Evolutionary conservation across 108 stramenopile genomes (phyloP), one percentile per base, ranked within the genome.

Genomic region (Hondaea fermentalgiana): DNA sequence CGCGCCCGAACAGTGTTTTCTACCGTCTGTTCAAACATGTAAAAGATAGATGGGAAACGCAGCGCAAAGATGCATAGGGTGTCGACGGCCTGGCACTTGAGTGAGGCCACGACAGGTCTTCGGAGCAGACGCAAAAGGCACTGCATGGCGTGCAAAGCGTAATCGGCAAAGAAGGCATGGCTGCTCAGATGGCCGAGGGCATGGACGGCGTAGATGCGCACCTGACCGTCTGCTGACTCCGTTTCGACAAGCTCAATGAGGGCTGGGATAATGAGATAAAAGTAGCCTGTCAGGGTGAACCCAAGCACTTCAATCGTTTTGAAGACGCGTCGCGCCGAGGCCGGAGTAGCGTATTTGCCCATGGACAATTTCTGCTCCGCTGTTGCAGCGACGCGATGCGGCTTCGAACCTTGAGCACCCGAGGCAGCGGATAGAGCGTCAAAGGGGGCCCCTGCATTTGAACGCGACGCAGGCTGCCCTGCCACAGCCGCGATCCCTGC

Each of bases 191-290:
- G 55, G 12, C 87, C 87, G 23, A 58, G 87, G 5, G 57, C 87
- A 57, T 87, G 57, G 16, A 87, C 28, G 5, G 87, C 55, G 58
- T 87, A 57, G 16, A 87, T 57, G 42, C 87, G n/a, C 10, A 87
- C 87, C 42, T 87, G 25, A 17, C 5, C 23, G 43, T 23, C 23
- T 23, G 60, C 60, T 12, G 60, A 29, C n/a, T 43, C 43, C 8
- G 88, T 44, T 1, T 83, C 89, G 4, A 58, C 60, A 43, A 98
- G 91, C 58, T 95, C 95, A 44, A 97, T 90, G 5, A 97, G 92
- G 5, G 95, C 96, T 35, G 98, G 96, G 21, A 97, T 93, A 35
- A 97, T 88, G 72, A 97, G 92, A 87, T 96, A 94, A 53, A 96
- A 87, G 87, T 96, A 95, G 45, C 95, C 96, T 6, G 92, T 91